A percentile compares a stretch with the other conserved stretches of the same genome.
Evolutionary conservation across 2,329 filamentous ascomycete genomes (phyloP).

Genomic region (Lachnellula subtilissima): DNA sequence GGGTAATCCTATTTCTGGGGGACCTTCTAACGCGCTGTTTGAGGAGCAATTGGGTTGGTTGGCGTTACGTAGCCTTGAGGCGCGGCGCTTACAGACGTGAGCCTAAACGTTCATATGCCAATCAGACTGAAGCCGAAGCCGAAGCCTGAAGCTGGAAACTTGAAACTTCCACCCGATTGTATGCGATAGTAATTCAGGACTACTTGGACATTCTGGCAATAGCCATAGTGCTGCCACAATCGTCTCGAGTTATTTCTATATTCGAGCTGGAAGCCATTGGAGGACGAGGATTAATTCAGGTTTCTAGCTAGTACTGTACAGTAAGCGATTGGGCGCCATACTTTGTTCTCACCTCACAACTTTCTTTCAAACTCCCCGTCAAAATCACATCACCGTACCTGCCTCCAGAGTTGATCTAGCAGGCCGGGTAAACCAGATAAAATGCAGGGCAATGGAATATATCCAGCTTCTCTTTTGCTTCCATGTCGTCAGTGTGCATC

Average conservation of each 20-base stretch:
- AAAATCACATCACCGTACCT: not conserved
- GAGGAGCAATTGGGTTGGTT: constrained; percentile 5
- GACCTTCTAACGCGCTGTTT: constrained; percentile 8
- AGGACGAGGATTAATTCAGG: not conserved
- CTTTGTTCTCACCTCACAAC: not conserved
- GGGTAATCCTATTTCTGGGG: not conserved
- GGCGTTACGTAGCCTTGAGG: not conserved
- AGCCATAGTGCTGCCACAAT: not conserved
- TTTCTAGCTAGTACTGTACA: not conserved
- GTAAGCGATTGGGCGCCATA: not conserved
- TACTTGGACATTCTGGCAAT: not conserved
- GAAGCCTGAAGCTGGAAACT: constrained; percentile 3
- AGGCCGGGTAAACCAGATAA: constrained; percentile 1
- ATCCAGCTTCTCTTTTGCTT: constrained; percentile 6
- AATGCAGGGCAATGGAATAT: constrained; percentile 5
- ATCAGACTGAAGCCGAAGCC: constrained; percentile 1
- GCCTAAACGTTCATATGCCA: not conserved
- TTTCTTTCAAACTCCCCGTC: not conserved
- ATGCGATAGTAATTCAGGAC: not conserved
- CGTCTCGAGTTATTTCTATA: not conserved
- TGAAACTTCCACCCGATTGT: not conserved
- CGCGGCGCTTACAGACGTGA: constrained; percentile 12
- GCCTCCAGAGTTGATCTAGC: not conserved
- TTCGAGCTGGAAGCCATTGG: not conserved
- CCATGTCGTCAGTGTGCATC: constrained; percentile 17